Evolutionary conservation across 148 eudicot species (phyloP).

Genomic region (Salicornia ramosissima): DNA sequence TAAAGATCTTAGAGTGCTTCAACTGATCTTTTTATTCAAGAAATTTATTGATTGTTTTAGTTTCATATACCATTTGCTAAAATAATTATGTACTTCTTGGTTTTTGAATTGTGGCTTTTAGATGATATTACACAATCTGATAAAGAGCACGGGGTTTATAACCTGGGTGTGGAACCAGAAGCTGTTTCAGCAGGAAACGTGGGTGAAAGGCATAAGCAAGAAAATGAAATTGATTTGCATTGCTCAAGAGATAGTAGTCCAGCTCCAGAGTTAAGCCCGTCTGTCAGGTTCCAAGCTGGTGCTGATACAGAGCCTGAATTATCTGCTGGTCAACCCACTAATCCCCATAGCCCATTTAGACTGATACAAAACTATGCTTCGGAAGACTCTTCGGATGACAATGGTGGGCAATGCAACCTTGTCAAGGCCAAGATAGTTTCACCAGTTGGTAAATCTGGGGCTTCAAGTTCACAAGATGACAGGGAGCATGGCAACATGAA

Average conservation of each 20-base stretch:
- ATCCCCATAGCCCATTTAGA: conserved; percentile 49
- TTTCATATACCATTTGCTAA: neutral
- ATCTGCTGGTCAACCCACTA: conserved; percentile 25
- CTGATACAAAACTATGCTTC: conserved; percentile 69
- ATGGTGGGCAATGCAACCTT: conserved; percentile 34
- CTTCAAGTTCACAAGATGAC: conserved; percentile 24
- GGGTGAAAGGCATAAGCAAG: conserved; percentile 29
- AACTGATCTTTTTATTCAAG: neutral
- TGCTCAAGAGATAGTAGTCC: conserved; percentile 23
- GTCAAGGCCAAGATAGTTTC: conserved; percentile 28
- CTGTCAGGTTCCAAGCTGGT: conserved; percentile 23
- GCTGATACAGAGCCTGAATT: conserved; percentile 28
- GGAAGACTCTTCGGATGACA: conserved; percentile 53
- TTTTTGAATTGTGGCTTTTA: conserved; percentile 31
- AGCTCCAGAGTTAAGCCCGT: conserved; percentile 22
- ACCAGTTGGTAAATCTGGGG: conserved; percentile 23
- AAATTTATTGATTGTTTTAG: neutral
- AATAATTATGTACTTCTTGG: conserved; percentile 17
- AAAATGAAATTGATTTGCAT: conserved; percentile 19
- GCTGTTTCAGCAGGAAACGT: conserved; percentile 28
- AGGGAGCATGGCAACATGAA: conserved; percentile 21
- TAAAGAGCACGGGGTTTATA: conserved; percentile 29
- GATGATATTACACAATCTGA: conserved; percentile 73
- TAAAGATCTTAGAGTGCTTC: neutral
- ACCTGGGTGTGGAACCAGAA: conserved; percentile 25